Conservation (phyloP, 768 basidiomycete species). For the Rhodosporidiobolus odoratus region DNA sequence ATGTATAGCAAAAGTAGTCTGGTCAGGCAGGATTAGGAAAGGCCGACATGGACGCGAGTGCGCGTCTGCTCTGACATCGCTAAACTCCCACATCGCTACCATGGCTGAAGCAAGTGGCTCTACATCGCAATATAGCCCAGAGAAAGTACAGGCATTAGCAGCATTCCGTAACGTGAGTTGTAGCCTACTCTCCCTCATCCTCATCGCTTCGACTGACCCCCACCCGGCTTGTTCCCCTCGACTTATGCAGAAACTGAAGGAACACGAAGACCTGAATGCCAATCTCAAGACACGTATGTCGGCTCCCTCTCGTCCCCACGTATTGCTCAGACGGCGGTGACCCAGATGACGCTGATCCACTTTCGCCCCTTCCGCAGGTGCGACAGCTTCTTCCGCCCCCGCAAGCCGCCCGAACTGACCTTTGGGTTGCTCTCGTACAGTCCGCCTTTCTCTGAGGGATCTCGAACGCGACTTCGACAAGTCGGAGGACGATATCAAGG, state of each 20-base stretch:
- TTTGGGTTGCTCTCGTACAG: slow-evolving; percentile 49
- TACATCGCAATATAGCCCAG: not conserved
- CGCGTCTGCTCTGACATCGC: not conserved
- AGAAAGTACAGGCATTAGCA: slow-evolving; percentile 46
- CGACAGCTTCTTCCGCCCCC: not conserved
- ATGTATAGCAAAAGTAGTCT: not conserved
- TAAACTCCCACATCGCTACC: not conserved
- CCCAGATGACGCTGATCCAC: slow-evolving; percentile 26
- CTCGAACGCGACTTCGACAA: slow-evolving; percentile 84
- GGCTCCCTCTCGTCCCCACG: not conserved
- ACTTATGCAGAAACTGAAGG: slow-evolving; percentile 79
- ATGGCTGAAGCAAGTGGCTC: slow-evolving; percentile 28
- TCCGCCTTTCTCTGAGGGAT: slow-evolving; percentile 83
- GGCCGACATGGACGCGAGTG: not conserved
- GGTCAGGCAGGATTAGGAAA: too few relatives aligned
- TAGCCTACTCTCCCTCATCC: not conserved
- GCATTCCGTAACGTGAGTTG: slow-evolving; percentile 47
- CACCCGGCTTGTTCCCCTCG: not conserved
- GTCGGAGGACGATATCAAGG: slow-evolving; percentile 98
- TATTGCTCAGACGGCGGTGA: not conserved
- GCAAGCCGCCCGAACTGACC: not conserved
- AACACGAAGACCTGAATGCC: slow-evolving; percentile 79
- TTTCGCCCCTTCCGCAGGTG: not conserved
- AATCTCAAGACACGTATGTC: slow-evolving; percentile 80
- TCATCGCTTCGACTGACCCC: not conserved